These are phyloP conservation scores for Phytophthora melonis DNA, from an alignment of 352 stramenopile species.

Conservation along the genomic window DNA sequence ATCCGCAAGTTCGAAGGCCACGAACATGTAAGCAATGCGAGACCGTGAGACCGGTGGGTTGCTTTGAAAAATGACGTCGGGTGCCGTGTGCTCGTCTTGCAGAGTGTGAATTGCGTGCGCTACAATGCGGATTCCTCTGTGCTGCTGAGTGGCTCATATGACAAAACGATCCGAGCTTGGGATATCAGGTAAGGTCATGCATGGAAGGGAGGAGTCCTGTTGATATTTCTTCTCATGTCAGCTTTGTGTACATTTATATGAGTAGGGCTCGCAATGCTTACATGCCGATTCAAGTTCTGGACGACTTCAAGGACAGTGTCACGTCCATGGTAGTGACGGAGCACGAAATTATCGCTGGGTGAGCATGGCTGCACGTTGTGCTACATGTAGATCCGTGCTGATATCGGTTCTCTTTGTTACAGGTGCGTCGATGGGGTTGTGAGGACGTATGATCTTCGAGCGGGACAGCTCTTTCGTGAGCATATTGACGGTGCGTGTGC, in stretches of 20 bases:
- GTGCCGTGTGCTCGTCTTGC: constrained; percentile 1
- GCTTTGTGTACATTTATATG: neutral
- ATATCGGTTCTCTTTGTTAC: neutral
- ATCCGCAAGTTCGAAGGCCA: constrained; percentile 93
- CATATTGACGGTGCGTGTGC: constrained; percentile 67
- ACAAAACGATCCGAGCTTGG: constrained; percentile 87
- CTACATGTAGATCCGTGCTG: too few species aligned
- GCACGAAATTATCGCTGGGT: constrained; percentile 87
- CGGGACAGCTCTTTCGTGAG: constrained; percentile 71
- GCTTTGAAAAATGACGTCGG: neutral
- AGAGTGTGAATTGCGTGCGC: constrained; percentile 88
- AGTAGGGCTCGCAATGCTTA: constrained; percentile 76
- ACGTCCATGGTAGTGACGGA: constrained; percentile 81
- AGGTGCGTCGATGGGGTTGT: constrained; percentile 88
- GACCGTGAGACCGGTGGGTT: neutral
- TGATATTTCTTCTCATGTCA: neutral
- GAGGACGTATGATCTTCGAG: constrained; percentile 86
- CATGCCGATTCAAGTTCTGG: constrained; percentile 84
- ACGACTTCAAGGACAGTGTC: constrained; percentile 91
- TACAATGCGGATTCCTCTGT: constrained; percentile 87
- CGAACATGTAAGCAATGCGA: constrained; percentile 54
- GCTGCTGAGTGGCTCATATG: constrained; percentile 87
- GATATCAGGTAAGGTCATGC: constrained; percentile 59
- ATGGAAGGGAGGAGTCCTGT: neutral
- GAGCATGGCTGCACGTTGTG: neutral